Conservation (phyloP, 345 rosid species). For the Corchorus olitorius region DNA sequence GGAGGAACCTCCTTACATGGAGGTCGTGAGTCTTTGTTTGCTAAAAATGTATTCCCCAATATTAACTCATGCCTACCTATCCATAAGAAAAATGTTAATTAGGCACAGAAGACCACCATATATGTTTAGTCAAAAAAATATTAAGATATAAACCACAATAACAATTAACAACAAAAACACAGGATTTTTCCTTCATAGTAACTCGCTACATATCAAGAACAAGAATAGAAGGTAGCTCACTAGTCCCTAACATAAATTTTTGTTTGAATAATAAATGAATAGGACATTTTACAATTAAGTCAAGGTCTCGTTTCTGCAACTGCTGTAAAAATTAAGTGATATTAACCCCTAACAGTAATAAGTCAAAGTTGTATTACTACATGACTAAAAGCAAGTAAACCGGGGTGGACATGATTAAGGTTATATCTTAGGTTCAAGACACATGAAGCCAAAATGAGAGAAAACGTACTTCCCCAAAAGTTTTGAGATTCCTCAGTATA, state of each 20-base stretch:
- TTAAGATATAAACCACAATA: background rate
- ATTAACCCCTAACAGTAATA: background rate
- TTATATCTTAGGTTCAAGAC: background rate
- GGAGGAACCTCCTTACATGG: slow-evolving; percentile 83
- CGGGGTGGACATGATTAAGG: background rate
- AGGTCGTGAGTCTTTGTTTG: slow-evolving; percentile 55
- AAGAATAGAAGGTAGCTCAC: background rate
- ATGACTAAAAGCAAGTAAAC: background rate
- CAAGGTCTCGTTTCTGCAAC: background rate
- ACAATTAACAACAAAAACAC: background rate
- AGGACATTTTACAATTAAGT: background rate
- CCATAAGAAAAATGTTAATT: slow-evolving; percentile 27
- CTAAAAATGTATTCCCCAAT: slow-evolving; percentile 77
- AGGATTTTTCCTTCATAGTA: background rate
- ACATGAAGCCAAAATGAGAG: background rate
- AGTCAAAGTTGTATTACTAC: background rate
- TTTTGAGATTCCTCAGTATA: slow-evolving; percentile 63
- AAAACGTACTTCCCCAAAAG: slow-evolving; percentile 89
- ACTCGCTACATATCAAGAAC: background rate
- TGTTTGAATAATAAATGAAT: background rate
- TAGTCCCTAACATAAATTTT: background rate
- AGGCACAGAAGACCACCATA: background rate
- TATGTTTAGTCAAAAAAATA: background rate
- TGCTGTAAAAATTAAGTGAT: background rate
- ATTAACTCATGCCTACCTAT: slow-evolving; percentile 84